A percentile compares a stretch with the other conserved stretches of the same genome.
phyloP scores from a whole-genome alignment of 345 rosid species.

The Chamaenerion angustifolium region DNA sequence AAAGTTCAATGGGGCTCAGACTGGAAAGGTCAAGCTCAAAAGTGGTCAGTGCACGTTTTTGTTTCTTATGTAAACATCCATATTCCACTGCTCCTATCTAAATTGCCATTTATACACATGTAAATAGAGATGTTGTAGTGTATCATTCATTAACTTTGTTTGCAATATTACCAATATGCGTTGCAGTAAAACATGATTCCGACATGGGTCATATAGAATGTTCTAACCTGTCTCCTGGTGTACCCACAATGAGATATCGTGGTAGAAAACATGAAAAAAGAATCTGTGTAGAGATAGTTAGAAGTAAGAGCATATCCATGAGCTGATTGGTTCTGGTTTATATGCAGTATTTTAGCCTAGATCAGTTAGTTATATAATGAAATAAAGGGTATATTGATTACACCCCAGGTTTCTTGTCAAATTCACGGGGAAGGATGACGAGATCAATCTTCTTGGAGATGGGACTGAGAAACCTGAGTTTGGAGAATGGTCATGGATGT shows the following conservation, averaged over 20 bases:
- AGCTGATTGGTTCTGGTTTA: neutral
- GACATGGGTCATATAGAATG: too few relatives aligned
- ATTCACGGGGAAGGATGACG: slow-evolving; percentile 76
- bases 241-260: too few relatives aligned
- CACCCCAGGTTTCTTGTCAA: slow-evolving; percentile 66
- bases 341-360: neutral
- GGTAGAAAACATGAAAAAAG: too few relatives aligned
- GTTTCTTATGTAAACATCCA: neutral
- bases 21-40: slow-evolving; percentile 98
- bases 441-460: slow-evolving; percentile 77
- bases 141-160: too few relatives aligned
- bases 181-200: too few relatives aligned
- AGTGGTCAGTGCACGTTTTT: slow-evolving; percentile 44
- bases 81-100: too few relatives aligned
- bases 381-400: neutral
- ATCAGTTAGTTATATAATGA: neutral
- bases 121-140: too few relatives aligned
- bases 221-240: too few relatives aligned
- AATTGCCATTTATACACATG: too few relatives aligned
- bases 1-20: slow-evolving; percentile 72
- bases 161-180: too few relatives aligned
- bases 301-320: too few relatives aligned
- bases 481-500: slow-evolving; percentile 75
- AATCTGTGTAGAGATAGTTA: too few relatives aligned
- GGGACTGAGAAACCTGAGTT: slow-evolving; percentile 88